Base-by-base conservation (phyloP, 2,329 filamentous ascomycete genomes). In the Exutisphaerella laricina region DNA sequence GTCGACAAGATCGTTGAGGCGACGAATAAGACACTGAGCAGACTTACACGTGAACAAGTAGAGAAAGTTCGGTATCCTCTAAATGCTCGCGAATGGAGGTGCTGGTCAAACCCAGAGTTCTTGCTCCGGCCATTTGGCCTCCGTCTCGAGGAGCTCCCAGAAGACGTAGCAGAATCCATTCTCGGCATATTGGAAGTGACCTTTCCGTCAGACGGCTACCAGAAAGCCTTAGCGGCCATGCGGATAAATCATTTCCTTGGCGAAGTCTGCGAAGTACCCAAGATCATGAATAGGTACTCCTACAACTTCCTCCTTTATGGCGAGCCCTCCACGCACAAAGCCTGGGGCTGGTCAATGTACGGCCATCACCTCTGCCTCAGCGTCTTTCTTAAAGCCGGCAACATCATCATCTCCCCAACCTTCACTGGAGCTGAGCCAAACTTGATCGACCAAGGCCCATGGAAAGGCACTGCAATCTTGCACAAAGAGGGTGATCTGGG, bases 381-480 rank as follows among this genome's bases (percentile, higher is more conserved):
- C 55, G 72, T 84, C 16, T 84, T 88, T 58, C 71, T 88, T 42
- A 75, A 80, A 57, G 70, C 70, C 22, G 64, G 67, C 0, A 81
- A 87, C 60, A 79, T 88, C 37, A 68, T 87, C 32, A 70, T 87
- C 2, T 79, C 78, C 0, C 85, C 85, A 0, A 85, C 80, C 66
- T 90, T 90, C 64, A 87, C 83, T 0, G 85, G 85, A 41, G 85
- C 85, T 0, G 85, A 90, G 63, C 85, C 85, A 0, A 88, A 89
- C 55, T 57, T 80, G 25, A 84, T 88, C 53, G 84, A 88, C 51
- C 62, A 64, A 0, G 83, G 84, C 0, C 74, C 73, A 0, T 73
- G 79, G 60, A 65, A 66, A 1, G 84, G 84, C 5, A 85, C 80
- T 0, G 68, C 75, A 3, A 85, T 88, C 42, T 65, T 88, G 23